A percentile compares a stretch with the other conserved stretches of the same genome.
phyloP scores from a whole-genome alignment of 2,329 filamentous ascomycete genomes.

The Alternaria novae-zelandiae region DNA sequence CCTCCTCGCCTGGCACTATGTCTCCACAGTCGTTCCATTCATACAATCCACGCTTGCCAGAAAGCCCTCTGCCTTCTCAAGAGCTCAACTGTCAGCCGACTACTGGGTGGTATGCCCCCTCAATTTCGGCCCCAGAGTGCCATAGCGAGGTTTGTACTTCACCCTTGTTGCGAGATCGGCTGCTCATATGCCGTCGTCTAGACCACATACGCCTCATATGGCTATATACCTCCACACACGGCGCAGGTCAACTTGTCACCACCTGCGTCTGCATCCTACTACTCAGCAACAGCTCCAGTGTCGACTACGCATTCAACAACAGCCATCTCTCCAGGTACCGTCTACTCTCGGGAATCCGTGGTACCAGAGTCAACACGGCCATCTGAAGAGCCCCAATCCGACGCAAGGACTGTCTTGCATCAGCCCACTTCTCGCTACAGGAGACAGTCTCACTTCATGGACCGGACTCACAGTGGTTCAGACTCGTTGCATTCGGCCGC shows the following conservation, averaged over 20 bases:
- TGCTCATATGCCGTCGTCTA: slow-evolving; percentile 17
- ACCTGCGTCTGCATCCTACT: slow-evolving; percentile 27
- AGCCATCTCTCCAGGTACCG: slow-evolving; percentile 41
- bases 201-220: slow-evolving; percentile 38
- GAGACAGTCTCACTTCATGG: slow-evolving; percentile 17
- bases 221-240: slow-evolving; percentile 41
- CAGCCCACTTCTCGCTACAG: slow-evolving; percentile 17
- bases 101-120: slow-evolving; percentile 41
- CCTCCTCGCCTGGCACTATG: slow-evolving; percentile 40
- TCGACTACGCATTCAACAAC: slow-evolving; percentile 24
- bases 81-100: slow-evolving; percentile 29
- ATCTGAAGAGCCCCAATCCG: slow-evolving; percentile 28
- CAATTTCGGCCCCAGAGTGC: slow-evolving; percentile 37
- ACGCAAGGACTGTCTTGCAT: slow-evolving; percentile 12
- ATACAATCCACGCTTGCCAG: slow-evolving; percentile 38
- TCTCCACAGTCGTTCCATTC: slow-evolving; percentile 40
- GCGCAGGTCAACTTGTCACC: slow-evolving; percentile 35
- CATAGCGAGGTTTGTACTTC: slow-evolving; percentile 37
- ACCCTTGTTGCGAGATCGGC: slow-evolving; percentile 8
- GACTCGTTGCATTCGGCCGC: slow-evolving; percentile 50
- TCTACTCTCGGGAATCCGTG: slow-evolving; percentile 37
- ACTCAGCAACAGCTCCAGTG: slow-evolving; percentile 28
- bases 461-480: slow-evolving; percentile 52
- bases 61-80: slow-evolving; percentile 36
- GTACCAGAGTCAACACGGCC: slow-evolving; percentile 24